These are phyloP conservation scores for Sphaceloma murrayae DNA, from an alignment of 2,329 filamentous ascomycete species.

Conservation along the genomic window DNA sequence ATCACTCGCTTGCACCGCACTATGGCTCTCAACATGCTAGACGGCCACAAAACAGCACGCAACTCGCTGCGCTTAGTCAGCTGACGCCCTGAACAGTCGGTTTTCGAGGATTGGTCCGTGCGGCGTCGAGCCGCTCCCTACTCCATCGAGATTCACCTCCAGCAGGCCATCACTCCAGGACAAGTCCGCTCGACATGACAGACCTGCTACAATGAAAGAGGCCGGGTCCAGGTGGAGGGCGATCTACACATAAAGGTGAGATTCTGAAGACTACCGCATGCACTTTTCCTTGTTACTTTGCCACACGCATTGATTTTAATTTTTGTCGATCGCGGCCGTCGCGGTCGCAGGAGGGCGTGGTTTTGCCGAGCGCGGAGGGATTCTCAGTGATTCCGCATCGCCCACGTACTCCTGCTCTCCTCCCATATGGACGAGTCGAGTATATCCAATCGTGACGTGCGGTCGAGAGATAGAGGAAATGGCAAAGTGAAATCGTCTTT, in stretches of 20 bases:
- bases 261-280: background rate
- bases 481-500: slow-evolving; percentile 10
- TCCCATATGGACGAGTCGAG: slow-evolving; percentile 13
- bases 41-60: too few relatives aligned
- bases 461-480: slow-evolving; percentile 8
- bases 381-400: slow-evolving; percentile 14
- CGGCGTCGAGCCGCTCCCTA: too few relatives aligned
- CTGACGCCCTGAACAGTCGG: background rate
- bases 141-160: too few relatives aligned
- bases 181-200: background rate
- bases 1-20: too few relatives aligned
- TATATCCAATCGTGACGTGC: slow-evolving; percentile 13
- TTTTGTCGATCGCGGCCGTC: background rate
- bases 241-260: background rate
- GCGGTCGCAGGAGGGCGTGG: background rate
- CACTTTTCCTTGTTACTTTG: too few relatives aligned
- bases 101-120: slow-evolving; percentile 4
- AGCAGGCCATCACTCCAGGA: too few relatives aligned
- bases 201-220: background rate
- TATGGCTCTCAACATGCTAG: too few relatives aligned
- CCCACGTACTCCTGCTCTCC: background rate
- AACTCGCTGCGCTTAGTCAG: too few relatives aligned
- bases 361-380: slow-evolving; percentile 13
- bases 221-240: background rate
- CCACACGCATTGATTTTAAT: too few relatives aligned